phyloP scores from a whole-genome alignment of 805 yeast species.

The Hanseniaspora meyeri region DNA sequence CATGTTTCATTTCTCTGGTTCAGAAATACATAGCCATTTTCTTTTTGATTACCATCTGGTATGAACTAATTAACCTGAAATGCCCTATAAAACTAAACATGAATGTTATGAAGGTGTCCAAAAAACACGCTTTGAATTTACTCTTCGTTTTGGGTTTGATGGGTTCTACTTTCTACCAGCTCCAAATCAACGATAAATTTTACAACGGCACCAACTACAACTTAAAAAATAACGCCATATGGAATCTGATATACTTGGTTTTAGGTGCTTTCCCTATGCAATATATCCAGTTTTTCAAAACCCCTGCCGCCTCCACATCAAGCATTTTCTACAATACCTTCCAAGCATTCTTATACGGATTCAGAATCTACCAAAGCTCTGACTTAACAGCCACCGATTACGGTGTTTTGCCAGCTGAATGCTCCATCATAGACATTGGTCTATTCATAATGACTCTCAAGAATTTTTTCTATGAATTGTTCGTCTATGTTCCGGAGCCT shows the following conservation, averaged over 20 bases:
- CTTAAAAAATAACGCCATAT: conserved; percentile 6
- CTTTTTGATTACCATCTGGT: conserved; percentile 19
- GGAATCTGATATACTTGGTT: conserved; percentile 18
- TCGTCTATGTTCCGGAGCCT: conserved; percentile 30
- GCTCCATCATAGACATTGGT: conserved; percentile 22
- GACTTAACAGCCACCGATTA: conserved; percentile 17
- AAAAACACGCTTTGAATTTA: neutral
- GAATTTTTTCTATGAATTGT: conserved; percentile 32
- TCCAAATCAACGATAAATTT: neutral
- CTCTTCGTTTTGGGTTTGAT: neutral
- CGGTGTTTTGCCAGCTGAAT: conserved; percentile 18
- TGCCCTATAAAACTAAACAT: conserved; percentile 18
- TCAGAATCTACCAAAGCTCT: conserved; percentile 22
- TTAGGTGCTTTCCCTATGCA: conserved; percentile 24
- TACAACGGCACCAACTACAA: neutral
- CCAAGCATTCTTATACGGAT: conserved; percentile 17
- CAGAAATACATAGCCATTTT: conserved; percentile 15
- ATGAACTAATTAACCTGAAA: conserved; percentile 18
- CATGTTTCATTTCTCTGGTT: conserved; percentile 25
- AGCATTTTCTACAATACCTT: conserved; percentile 24
- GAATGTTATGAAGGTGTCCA: neutral
- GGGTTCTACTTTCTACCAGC: conserved; percentile 1
- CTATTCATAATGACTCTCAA: conserved; percentile 24
- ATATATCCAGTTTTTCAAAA: conserved; percentile 22
- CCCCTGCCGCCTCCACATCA: conserved; percentile 23